Evolutionary conservation across 2,329 filamentous ascomycete genomes (phyloP), one percentile per base, ranked within the genome.

Genomic region (Claviceps sp.): DNA sequence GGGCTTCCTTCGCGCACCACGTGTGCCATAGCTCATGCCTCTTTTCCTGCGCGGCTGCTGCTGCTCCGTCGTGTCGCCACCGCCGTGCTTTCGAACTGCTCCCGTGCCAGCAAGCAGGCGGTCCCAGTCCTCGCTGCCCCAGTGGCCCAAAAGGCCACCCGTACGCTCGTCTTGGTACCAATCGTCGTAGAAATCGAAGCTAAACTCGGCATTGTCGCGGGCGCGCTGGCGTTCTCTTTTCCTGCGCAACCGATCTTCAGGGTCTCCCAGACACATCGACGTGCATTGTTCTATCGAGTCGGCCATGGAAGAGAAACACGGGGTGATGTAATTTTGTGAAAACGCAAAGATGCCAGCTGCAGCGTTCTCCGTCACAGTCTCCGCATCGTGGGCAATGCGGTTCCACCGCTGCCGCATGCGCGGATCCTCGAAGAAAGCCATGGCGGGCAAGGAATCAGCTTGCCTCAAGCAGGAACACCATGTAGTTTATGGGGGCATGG

Each of bases 141-240:
- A 95, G 46, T 81, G 69, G 45, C 77, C 84, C 50, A 90, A 70
- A 47, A 91, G 66, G 0, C 82, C 77, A 41, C 81, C 77, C 38
- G 60, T 50, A 19, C 53, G 53, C 51, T 75, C 72, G 48, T 80
- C 77, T 52, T 78, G 74, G 55, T 95, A 89, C 91, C 91, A 97
- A 68, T 96, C 91, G 68, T 96, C 91, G 71, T 97, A 97, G 66
- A 97, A 97, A 67, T 96, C 91, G 65, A 97, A 97, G 62, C 81
- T 90, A 61, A 86, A 80, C 68, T 96, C 90, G 30, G 89, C 86
- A 50, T 81, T 69, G 2, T 80, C 81, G 55, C 71, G 68, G 24
- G 73, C 70, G 8, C 77, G 72, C 19, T 78, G 76, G 45, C 85
- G 78, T 60, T 89, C 82, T 55, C 84, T 74, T 46, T 73, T 70